Evolutionary conservation across 805 yeast species (phyloP).

Genomic region (Maudiozyma bulderi): DNA sequence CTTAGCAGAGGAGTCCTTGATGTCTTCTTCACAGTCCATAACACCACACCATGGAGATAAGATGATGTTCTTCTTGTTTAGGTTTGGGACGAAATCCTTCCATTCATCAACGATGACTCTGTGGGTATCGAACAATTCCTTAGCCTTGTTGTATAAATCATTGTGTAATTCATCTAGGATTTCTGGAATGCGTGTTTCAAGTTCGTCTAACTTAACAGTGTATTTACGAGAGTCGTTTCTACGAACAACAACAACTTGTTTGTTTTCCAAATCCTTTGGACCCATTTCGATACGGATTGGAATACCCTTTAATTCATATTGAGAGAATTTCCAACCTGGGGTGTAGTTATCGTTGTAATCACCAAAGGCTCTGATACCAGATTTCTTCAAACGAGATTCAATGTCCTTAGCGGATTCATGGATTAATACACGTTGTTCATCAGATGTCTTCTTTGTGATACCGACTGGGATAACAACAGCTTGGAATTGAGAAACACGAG

Average conservation of each 20-base stretch:
- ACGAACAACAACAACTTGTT: constrained; percentile 80
- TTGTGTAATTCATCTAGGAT: constrained; percentile 74
- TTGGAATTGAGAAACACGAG: constrained; percentile 89
- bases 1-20: constrained; percentile 77
- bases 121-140: constrained; percentile 73
- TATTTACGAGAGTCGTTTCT: constrained; percentile 80
- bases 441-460: constrained; percentile 74
- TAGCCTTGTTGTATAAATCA: constrained; percentile 68
- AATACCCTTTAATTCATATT: constrained; percentile 92
- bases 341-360: constrained; percentile 92
- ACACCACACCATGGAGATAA: constrained; percentile 97
- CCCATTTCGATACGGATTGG: constrained; percentile 94
- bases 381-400: constrained; percentile 48
- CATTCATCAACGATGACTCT: constrained; percentile 73
- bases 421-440: constrained; percentile 63
- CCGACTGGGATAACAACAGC: constrained; percentile 94
- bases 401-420: constrained; percentile 60
- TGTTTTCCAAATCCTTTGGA: constrained; percentile 82
- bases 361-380: constrained; percentile 66
- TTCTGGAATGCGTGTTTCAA: constrained; percentile 60
- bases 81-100: constrained; percentile 86
- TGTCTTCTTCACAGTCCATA: constrained; percentile 90
- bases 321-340: constrained; percentile 98
- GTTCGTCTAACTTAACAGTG: constrained; percentile 52
- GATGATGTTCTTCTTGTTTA: constrained; percentile 84